Evolutionary conservation across 2,329 filamentous ascomycete species (phyloP).

Genomic region (Epichloe glyceriae): DNA sequence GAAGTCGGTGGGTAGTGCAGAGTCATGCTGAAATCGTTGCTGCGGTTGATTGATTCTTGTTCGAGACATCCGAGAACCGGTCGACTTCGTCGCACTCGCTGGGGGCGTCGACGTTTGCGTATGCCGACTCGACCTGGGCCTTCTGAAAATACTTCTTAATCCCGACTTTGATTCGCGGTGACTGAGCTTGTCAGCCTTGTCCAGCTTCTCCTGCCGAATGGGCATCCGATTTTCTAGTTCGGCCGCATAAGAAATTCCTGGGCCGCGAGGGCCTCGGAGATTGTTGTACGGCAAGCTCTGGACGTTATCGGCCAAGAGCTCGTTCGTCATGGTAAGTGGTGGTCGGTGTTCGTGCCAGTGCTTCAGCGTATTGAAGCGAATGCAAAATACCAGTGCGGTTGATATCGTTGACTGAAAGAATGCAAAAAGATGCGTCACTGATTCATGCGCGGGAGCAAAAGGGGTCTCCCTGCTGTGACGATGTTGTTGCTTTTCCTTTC

Average conservation of each 20-base stretch:
- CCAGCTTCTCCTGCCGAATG: conserved; percentile 27
- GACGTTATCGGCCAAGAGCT: not conserved
- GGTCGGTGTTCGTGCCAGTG: not conserved
- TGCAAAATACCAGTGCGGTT: no score
- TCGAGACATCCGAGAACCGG: conserved; percentile 29
- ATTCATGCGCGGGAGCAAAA: not conserved
- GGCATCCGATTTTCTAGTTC: conserved; percentile 6
- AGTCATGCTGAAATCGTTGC: conserved; percentile 15
- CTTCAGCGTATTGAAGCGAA: not conserved
- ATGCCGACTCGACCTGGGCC: conserved; percentile 27
- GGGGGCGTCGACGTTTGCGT: conserved; percentile 18
- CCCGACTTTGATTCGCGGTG: conserved; percentile 40
- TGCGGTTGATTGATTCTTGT: conserved; percentile 27
- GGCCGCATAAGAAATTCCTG: conserved; percentile 2
- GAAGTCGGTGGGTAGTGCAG: conserved; percentile 14
- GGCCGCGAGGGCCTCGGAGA: conserved; percentile 18
- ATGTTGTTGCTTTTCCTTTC: not conserved
- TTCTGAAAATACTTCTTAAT: conserved; percentile 37
- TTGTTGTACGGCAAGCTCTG: conserved; percentile 2
- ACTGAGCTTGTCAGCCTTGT: conserved; percentile 22
- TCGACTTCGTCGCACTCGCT: conserved; percentile 19
- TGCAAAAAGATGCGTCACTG: not conserved
- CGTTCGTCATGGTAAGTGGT: conserved; percentile 3
- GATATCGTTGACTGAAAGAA: not conserved
- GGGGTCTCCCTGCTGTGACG: not conserved